Evolutionary conservation across 345 rosid genomes (phyloP), one percentile per base, ranked within the genome.

Genomic region (Gossypium ekmanianum): DNA sequence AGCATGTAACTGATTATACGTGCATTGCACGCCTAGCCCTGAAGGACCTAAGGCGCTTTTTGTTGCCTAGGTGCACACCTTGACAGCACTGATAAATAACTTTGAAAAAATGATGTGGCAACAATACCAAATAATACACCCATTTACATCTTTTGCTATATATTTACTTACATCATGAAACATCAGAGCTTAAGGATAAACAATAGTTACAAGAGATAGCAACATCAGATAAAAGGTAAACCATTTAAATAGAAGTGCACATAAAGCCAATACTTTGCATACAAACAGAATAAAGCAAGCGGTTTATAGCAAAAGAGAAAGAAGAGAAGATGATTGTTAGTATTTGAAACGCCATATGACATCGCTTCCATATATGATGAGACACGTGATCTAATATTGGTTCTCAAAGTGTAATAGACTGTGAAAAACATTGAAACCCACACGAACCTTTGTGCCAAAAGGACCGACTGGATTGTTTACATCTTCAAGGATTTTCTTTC

Each of bases 361-460:
- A 11, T 3, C 9, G 56, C 50, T 41, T 22, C 39, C 55, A 66
- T 20, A 12, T n/a, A 65, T n/a, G 39, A 67, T 22, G n/a, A 67
- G 12, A 12, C 10, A 22, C 11, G 24, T 41, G 73, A 11, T 26
- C 14, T 14, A 16, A 26, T 50, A 50, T 8, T 11, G 3, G 22
- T 13, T 68, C 57, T 50, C 54, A 44, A 16, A 51, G 9, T 16
- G 44, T 26, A 27, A 22, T 26, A 72, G 39, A 13, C 20, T 11
- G 18, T 72, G 54, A 29, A 27, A 50, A 11, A 68, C 58, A 55
- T 29, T 3, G 55, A 26, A 55, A 72, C 18, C 26, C 20, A 64
- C 43, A 80, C 93, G 45, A 69, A 93, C 99, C 94, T 93, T 93
- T 3, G 97, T 93, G 75, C 99, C 98, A 74, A 93, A 95, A 63